Evolutionary conservation across 345 rosid genomes (phyloP).

Genomic region (Salix purpurea): DNA sequence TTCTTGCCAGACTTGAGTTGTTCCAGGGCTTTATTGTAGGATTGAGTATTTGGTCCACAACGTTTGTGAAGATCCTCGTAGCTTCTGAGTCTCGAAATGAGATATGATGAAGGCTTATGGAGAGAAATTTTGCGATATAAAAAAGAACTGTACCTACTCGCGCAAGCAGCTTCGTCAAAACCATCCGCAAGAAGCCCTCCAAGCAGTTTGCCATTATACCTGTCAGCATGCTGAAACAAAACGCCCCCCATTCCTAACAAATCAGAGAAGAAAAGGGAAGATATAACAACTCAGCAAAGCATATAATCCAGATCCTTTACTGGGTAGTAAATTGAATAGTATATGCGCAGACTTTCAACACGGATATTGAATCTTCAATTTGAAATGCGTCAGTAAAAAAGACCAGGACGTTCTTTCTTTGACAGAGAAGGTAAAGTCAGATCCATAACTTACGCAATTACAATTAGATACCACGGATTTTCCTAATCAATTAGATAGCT

Average conservation of each 20-base stretch:
- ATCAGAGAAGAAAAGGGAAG: not conserved
- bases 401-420: too few relatives aligned
- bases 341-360: too few relatives aligned
- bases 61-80: constrained; percentile 30
- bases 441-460: too few relatives aligned
- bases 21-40: constrained; percentile 19
- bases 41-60: constrained; percentile 23
- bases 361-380: too few relatives aligned
- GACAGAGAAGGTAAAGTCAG: too few relatives aligned
- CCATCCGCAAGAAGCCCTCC: constrained; percentile 28
- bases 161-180: constrained; percentile 20
- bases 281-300: not conserved
- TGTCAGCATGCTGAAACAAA: not conserved
- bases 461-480: too few relatives aligned
- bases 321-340: too few relatives aligned
- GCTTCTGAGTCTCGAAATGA: constrained; percentile 19
- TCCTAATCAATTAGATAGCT: too few relatives aligned
- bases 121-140: constrained; percentile 16
- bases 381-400: too few relatives aligned
- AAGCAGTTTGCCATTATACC: constrained; percentile 14
- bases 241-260: not conserved
- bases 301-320: not conserved
- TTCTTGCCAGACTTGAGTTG: constrained; percentile 13
- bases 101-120: constrained; percentile 24
- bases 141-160: constrained; percentile 17